Evolutionary conservation across 805 yeast genomes (phyloP), one percentile per base, ranked within the genome.

Genomic region (Sugiyamaella lignohabitans): DNA sequence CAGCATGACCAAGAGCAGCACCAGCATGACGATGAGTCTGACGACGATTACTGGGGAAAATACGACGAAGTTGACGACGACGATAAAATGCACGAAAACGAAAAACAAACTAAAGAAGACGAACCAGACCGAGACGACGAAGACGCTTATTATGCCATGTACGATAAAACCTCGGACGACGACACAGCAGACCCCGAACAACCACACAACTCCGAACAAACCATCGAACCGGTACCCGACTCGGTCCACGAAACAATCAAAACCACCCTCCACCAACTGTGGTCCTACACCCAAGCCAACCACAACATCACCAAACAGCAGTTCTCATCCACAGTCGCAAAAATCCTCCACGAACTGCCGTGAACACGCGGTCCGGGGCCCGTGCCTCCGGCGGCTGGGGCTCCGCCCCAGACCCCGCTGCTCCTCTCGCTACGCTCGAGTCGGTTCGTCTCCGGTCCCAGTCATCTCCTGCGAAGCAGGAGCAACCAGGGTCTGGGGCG

Each of bases 21-120:
- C 40, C 40, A 27, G 14, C 11, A 27, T 35, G 21, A 35, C 6
- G 38, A 35, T 14, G 21, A 35, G 11, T 16, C 18, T 16, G 18
- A 16, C 21, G 36, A 40, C 22, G 43, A 40, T 20, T 30, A 49
- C 48, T 51, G 51, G 40, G 17, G 43, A 23, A 14, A 45, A 47
- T 40, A 40, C 35, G 35, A 24, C 36, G 37, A 23, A 14, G 52
- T 42, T n/a, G 24, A 29, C 16, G 49, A 53, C 48, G 38, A 52
- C 38, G 34, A 55, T 49, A 38, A 60, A 21, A 37, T 53, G 48
- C 3, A 53, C 42, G 17, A 55, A 38, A 6, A 55, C 32, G 19
- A 52, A 54, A 35, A 17, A 14, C 38, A 35, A 35, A 35, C 18
- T 17, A 14, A 27, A 27, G 32, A 27, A 14, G n/a, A n/a, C n/a